These are phyloP conservation scores for Malassezia japonica DNA, from an alignment of 1,284 basidiomycete species.

Conservation along the genomic window DNA sequence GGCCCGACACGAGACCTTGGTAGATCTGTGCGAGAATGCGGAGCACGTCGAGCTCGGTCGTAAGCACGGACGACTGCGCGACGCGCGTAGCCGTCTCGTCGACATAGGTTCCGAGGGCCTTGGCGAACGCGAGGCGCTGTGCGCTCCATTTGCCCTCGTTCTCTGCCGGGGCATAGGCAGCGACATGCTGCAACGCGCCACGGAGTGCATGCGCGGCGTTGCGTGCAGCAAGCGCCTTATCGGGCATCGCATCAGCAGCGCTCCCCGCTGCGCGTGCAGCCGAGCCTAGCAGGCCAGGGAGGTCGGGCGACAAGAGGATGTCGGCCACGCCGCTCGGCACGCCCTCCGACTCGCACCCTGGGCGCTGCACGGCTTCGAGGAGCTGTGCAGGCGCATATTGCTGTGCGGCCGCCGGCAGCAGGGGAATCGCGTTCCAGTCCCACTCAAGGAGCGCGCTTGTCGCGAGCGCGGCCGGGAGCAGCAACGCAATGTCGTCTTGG, in stretches of 20 bases:
- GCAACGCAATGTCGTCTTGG: not conserved
- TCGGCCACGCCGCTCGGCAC: not conserved
- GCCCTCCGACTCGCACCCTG: not conserved
- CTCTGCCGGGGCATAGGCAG: not conserved
- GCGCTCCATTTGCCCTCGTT: not conserved
- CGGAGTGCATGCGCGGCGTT: not conserved
- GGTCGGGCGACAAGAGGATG: not conserved
- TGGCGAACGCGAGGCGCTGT: constrained; percentile 6
- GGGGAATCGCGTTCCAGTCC: not conserved
- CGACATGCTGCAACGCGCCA: not conserved
- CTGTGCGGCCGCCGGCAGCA: not conserved
- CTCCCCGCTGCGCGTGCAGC: not conserved
- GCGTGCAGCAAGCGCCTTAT: not conserved
- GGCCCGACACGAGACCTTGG: not conserved
- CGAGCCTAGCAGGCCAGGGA: not conserved
- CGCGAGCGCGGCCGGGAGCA: not conserved
- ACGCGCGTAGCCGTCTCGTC: not conserved
- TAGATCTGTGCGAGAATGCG: constrained; percentile 9
- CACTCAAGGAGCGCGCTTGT: not conserved
- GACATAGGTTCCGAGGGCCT: not conserved
- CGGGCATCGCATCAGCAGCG: not conserved
- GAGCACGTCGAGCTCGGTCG: not conserved
- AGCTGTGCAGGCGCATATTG: not conserved
- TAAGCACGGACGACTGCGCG: not conserved
- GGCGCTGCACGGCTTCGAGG: not conserved